These are phyloP conservation scores for Nakazawaea holstii DNA, from an alignment of 805 yeast species.

Conservation along the genomic window DNA sequence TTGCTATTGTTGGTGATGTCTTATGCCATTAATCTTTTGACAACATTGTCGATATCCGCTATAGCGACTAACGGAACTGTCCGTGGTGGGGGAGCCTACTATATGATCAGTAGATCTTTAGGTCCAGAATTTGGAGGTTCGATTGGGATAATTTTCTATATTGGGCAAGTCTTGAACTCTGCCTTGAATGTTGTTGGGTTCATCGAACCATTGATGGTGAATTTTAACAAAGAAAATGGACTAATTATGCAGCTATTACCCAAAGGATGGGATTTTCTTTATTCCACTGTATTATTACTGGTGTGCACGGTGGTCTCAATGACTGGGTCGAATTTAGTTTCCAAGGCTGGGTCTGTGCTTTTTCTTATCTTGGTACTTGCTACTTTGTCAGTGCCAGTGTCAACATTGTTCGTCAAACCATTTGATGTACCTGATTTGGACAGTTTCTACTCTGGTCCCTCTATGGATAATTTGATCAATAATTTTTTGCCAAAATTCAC, in stretches of 20 bases:
- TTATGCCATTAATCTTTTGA: slow-evolving; percentile 74
- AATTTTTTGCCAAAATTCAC: slow-evolving; percentile 82
- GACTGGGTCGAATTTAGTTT: slow-evolving; percentile 76
- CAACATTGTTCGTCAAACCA: slow-evolving; percentile 61
- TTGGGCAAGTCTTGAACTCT: slow-evolving; percentile 90
- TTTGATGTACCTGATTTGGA: slow-evolving; percentile 49
- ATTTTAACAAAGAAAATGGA: slow-evolving; percentile 64
- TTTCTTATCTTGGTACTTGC: slow-evolving; percentile 64
- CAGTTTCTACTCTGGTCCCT: slow-evolving; percentile 61
- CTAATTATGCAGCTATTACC: slow-evolving; percentile 56
- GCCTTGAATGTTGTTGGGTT: slow-evolving; percentile 95
- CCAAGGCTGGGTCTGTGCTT: slow-evolving; percentile 73
- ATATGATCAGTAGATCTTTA: slow-evolving; percentile 89
- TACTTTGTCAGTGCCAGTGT: slow-evolving; percentile 77
- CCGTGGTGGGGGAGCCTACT: slow-evolving; percentile 97
- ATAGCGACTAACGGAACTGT: slow-evolving; percentile 97
- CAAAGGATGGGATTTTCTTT: slow-evolving; percentile 52
- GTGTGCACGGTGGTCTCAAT: slow-evolving; percentile 72
- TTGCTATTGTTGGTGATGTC: slow-evolving; percentile 62
- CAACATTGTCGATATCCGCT: slow-evolving; percentile 88
- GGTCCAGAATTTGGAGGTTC: slow-evolving; percentile 99
- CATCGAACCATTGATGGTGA: slow-evolving; percentile 81
- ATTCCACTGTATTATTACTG: slow-evolving; percentile 66
- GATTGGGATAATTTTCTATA: slow-evolving; percentile 87
- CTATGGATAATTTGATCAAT: slow-evolving; percentile 56